phyloP scores from a whole-genome alignment of 805 yeast genomes.

The Candida montana region DNA sequence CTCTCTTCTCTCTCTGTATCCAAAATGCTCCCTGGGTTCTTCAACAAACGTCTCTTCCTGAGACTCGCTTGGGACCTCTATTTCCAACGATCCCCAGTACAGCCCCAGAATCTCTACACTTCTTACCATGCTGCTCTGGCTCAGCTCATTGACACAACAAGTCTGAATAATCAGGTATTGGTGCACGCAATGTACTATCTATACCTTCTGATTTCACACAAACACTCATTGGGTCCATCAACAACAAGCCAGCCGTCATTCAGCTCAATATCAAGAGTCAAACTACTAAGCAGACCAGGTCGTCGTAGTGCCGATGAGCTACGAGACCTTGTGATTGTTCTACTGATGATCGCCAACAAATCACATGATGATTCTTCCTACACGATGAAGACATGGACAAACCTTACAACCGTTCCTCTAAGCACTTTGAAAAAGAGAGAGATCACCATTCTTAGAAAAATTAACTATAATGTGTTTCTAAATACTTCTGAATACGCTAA shows the following conservation, averaged over 20 bases:
- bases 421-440: constrained; percentile 16
- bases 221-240: constrained; percentile 4
- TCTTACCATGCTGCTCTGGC: constrained; percentile 9
- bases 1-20: background rate
- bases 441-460: constrained; percentile 16
- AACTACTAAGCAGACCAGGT: constrained; percentile 7
- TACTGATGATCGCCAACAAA: constrained; percentile 36
- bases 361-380: constrained; percentile 45
- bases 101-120: background rate
- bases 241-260: background rate
- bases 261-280: constrained; percentile 10
- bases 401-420: constrained; percentile 19
- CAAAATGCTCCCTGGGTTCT: background rate
- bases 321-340: constrained; percentile 25
- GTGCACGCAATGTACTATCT: constrained; percentile 20
- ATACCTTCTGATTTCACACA: constrained; percentile 13
- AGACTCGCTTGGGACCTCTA: constrained; percentile 17
- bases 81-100: constrained; percentile 1
- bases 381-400: constrained; percentile 46
- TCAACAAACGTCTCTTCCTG: constrained; percentile 6
- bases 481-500: constrained; percentile 7
- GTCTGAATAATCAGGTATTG: constrained; percentile 13
- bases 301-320: constrained; percentile 10
- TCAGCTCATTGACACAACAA: constrained; percentile 16
- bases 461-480: constrained; percentile 22